Conservation (phyloP, 208 protist species). For the Trypanosoma mega region DNA sequence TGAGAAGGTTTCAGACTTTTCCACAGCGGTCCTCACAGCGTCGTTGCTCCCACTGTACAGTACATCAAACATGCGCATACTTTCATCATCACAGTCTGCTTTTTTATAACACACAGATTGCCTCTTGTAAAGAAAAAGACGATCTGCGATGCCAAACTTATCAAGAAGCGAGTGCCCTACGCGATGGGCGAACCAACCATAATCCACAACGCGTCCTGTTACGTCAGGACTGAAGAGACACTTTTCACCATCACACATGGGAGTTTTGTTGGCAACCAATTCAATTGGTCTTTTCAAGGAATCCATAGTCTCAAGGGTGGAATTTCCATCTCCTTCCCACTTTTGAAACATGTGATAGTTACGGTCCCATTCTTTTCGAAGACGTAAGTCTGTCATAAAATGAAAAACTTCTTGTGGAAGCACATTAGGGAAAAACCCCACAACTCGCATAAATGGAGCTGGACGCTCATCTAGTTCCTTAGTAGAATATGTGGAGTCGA, state of each 20-base stretch:
- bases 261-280: slow-evolving; percentile 29
- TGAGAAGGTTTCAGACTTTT: slow-evolving; percentile 14
- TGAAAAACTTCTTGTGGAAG: slow-evolving; percentile 31
- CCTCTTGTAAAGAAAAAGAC: slow-evolving; percentile 61
- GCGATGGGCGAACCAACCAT: slow-evolving; percentile 49
- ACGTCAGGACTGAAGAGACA: slow-evolving; percentile 45
- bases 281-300: slow-evolving; percentile 26
- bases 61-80: slow-evolving; percentile 42
- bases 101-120: slow-evolving; percentile 29
- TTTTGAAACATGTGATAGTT: slow-evolving; percentile 60
- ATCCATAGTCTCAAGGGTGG: slow-evolving; percentile 1
- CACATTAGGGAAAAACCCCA: slow-evolving; percentile 50
- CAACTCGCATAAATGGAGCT: slow-evolving; percentile 53
- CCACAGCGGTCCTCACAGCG: slow-evolving; percentile 1
- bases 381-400: slow-evolving; percentile 44
- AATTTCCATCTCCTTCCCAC: slow-evolving; percentile 13
- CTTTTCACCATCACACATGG: slow-evolving; percentile 26
- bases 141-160: slow-evolving; percentile 44
- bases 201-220: slow-evolving; percentile 22
- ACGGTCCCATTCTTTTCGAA: slow-evolving; percentile 44
- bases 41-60: slow-evolving; percentile 44
- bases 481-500: slow-evolving; percentile 28
- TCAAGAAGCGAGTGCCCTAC: slow-evolving; percentile 42
- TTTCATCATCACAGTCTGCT: not conserved
- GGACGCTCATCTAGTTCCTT: slow-evolving; percentile 8